Percentiles rank a stretch among this genome's conserved stretches.
These are phyloP conservation scores for Erucastrum elatum DNA, from an alignment of 345 rosid species.

Conservation along the genomic window DNA sequence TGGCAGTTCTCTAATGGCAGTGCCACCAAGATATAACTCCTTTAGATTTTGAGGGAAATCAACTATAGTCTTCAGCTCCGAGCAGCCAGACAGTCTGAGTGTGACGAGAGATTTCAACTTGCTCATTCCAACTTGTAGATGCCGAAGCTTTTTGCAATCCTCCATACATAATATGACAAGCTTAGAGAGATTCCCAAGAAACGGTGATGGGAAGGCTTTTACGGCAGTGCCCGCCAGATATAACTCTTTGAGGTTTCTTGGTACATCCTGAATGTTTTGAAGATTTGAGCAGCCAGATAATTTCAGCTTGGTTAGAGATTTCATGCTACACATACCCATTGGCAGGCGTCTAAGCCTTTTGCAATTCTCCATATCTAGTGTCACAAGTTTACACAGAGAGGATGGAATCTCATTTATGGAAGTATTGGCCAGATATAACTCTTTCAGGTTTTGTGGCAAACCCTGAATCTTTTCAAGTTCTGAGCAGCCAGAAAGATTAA, in stretches of 20 bases:
- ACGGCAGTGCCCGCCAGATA: neutral
- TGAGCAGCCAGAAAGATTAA: neutral
- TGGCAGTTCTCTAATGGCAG: constrained; percentile 3
- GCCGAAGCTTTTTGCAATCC: neutral
- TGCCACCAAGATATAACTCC: constrained; percentile 14
- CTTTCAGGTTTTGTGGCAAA: constrained; percentile 1
- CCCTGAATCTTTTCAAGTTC: neutral
- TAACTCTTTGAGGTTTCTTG: constrained; percentile 1
- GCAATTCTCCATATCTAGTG: constrained; percentile 18
- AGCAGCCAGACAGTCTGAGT: neutral
- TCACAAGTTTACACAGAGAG: neutral
- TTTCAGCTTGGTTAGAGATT: constrained; percentile 12
- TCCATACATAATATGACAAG: neutral
- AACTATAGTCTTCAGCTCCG: neutral
- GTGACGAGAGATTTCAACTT: neutral
- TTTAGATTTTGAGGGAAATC: neutral
- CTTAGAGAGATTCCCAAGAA: neutral
- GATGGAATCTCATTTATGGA: neutral
- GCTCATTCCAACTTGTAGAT: neutral
- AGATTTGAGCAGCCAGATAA: constrained; percentile 12
- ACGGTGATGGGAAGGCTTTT: neutral
- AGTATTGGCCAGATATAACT: constrained; percentile 3
- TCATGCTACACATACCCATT: constrained; percentile 2
- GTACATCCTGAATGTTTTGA: neutral
- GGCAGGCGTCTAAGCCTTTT: neutral